Evolutionary conservation across 2,329 filamentous ascomycete species (phyloP).

Genomic region (Aspergillus sp.): DNA sequence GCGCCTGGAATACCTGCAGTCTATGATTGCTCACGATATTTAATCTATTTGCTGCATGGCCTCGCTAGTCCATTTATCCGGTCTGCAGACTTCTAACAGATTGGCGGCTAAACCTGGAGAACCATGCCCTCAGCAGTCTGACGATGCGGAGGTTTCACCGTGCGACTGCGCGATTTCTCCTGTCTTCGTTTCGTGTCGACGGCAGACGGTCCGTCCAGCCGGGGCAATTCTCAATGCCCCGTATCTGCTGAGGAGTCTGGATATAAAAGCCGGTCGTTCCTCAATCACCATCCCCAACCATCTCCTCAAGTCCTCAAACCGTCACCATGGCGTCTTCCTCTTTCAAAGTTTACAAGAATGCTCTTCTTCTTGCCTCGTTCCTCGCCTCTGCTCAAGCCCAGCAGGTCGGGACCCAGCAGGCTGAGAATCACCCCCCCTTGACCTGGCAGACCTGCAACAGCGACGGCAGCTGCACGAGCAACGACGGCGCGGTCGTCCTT

Average conservation of each 20-base stretch:
- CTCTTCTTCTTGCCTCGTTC: constrained; percentile 9
- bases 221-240: neutral
- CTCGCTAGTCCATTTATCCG: no score
- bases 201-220: neutral
- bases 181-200: neutral
- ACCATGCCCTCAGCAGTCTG: no score
- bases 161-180: no score
- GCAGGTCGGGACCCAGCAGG: constrained; percentile 13
- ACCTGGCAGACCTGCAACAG: constrained; percentile 44
- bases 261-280: neutral
- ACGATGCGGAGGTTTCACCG: no score
- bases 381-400: constrained; percentile 10
- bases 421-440: constrained; percentile 39
- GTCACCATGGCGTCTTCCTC: constrained; percentile 6
- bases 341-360: constrained; percentile 9
- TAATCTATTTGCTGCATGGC: no score
- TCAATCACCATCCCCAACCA: neutral
- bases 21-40: no score
- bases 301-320: neutral
- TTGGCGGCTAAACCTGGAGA: no score
- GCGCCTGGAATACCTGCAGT: no score
- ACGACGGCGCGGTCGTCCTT: constrained; percentile 42
- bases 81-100: no score
- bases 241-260: neutral
- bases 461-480: constrained; percentile 42